A percentile compares a stretch with the other conserved stretches of the same genome.
Evolutionary conservation across 2,329 filamentous ascomycete species (phyloP).

Genomic region (Neonectria faginata): DNA sequence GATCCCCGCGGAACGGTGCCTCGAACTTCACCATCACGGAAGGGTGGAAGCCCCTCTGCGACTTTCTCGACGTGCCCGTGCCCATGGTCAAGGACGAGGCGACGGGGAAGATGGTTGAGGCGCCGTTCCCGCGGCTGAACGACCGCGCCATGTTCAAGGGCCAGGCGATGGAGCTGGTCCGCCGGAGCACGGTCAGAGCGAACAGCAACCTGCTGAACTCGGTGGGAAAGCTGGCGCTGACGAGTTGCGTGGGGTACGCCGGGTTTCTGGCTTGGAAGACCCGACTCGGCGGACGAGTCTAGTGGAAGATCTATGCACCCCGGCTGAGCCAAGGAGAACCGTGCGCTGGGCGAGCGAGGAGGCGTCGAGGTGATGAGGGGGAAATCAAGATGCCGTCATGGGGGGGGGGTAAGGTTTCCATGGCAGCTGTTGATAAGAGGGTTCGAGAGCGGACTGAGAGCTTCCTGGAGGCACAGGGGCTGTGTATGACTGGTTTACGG

Average conservation of each 20-base stretch:
- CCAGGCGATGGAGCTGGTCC: conserved; percentile 23
- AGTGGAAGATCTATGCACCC: conserved; percentile 12
- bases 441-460: background rate
- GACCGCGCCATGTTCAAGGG: conserved; percentile 45
- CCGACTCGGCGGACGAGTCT: conserved; percentile 44
- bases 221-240: conserved; percentile 41
- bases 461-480: background rate
- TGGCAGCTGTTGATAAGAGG: background rate
- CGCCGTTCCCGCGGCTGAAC: conserved; percentile 50
- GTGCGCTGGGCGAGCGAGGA: conserved; percentile 6
- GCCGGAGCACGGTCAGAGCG: conserved; percentile 38
- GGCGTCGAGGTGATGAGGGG: background rate
- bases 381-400: conserved; percentile 18
- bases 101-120: conserved; percentile 48
- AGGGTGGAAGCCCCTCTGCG: conserved; percentile 57
- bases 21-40: conserved; percentile 56
- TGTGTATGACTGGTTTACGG: background rate
- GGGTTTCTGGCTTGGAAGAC: conserved; percentile 47
- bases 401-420: background rate
- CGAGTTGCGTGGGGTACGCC: conserved; percentile 45
- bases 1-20: conserved; percentile 49
- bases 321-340: conserved; percentile 15
- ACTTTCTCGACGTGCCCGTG: conserved; percentile 52
- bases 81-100: conserved; percentile 49
- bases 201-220: conserved; percentile 41